A percentile compares a stretch with the other conserved stretches of the same genome.
Evolutionary conservation across 2,329 filamentous ascomycete species (phyloP).

Genomic region (Pseudogymnoascus sp.): DNA sequence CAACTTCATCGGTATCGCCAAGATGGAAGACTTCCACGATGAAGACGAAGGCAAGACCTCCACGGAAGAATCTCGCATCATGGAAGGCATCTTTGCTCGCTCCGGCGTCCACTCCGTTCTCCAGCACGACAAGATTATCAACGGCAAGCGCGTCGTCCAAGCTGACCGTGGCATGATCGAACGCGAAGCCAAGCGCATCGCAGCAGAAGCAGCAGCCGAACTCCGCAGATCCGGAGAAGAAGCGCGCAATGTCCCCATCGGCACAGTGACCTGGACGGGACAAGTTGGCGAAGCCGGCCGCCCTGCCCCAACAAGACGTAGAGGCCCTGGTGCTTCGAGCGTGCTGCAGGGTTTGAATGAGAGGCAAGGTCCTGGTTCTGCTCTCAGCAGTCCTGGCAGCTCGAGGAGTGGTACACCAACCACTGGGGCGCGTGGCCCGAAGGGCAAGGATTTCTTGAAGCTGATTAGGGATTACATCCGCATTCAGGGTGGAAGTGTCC

Average conservation of each 20-base stretch:
- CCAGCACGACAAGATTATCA: constrained; percentile 87
- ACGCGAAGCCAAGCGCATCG: constrained; percentile 72
- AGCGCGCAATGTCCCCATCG: constrained; percentile 66
- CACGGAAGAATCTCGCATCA: constrained; percentile 65
- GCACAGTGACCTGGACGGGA: constrained; percentile 91
- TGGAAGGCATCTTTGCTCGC: constrained; percentile 82
- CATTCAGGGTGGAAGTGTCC: constrained; percentile 68
- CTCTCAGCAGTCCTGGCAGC: constrained; percentile 34
- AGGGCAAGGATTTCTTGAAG: constrained; percentile 56
- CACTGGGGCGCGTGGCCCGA: constrained; percentile 34
- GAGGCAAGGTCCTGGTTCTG: constrained; percentile 38
- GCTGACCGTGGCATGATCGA: constrained; percentile 74
- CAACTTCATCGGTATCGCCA: constrained; percentile 53
- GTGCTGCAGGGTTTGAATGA: constrained; percentile 52
- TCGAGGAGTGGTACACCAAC: constrained; percentile 39
- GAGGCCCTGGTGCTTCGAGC: constrained; percentile 43
- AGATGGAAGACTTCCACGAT: constrained; percentile 56
- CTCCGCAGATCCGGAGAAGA: constrained; percentile 66
- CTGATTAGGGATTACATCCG: constrained; percentile 75
- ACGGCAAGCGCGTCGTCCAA: constrained; percentile 61
- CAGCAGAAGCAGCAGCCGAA: constrained; percentile 68
- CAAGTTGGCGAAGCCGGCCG: constrained; percentile 71
- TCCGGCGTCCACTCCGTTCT: constrained; percentile 84
- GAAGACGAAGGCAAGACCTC: constrained; percentile 34
- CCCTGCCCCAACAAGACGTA: constrained; percentile 44